Base-by-base conservation (phyloP, 306 rosid genomes). In the Vigna reflexopilosa region DNA sequence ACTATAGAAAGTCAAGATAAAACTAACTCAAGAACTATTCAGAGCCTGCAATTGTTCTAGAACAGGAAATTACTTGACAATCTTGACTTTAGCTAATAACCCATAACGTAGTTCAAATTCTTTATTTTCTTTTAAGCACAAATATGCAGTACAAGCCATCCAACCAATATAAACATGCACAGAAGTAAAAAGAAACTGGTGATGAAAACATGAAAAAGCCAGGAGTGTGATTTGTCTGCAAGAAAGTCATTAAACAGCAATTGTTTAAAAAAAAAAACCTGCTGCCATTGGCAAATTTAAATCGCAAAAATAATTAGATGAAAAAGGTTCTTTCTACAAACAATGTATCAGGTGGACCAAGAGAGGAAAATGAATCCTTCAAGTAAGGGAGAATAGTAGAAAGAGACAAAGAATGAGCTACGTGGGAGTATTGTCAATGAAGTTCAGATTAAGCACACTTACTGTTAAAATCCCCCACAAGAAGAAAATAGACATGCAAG, bases 401-500 rank as follows among this genome's bases (percentile, higher is more conserved):
- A 48, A 38, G 45, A 55, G n/a, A 76, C n/a, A 59, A 26, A 49
- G 22, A 74, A 19, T 11, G 47, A 76, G 47, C 14, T 63, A 51
- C n/a, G 71, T 19, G 57, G 56, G 38, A 70, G 79, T 77, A 42
- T 47, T 59, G 68, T 20, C 80, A 58, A 50, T 56, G 67, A 70
- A 73, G 9, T 67, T 81, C 67, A 75, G 69, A 51, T 67, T 51
- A 65, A 72, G 75, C 49, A 61, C 70, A 87, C 99, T 88, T 85
- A 93, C 99, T 79, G 83, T 95, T 86, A 78, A 82, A 85, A 85
- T 95, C 96, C 72, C 99, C 99, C 19, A 82, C 80, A 7, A 91
- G 97, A 84, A 95, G 92, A 81, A 95, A 95, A 91, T 93, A 90
- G 20, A 84, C 87, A 81, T 95, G 98, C 87, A 95, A 82, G 85